A percentile compares a stretch with the other conserved stretches of the same genome.
Evolutionary conservation across 495 filamentous ascomycete species (phyloP).

Genomic region (Lasiosphaeria hispida): DNA sequence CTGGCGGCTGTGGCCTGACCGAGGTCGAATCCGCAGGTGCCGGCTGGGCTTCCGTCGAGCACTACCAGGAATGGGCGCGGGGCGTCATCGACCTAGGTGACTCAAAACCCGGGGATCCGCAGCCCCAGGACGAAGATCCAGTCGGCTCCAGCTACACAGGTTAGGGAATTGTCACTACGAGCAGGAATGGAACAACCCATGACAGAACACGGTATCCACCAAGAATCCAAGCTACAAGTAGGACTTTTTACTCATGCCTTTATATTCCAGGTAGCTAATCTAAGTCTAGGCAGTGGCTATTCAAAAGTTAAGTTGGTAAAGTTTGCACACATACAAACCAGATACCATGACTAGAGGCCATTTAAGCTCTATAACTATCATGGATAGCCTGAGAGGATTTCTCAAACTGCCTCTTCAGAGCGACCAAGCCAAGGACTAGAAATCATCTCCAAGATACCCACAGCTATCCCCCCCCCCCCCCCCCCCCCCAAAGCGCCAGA

Average conservation of each 20-base stretch:
- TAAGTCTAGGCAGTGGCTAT: constrained; percentile 19
- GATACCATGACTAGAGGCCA: constrained; percentile 20
- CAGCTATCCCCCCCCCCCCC: no score
- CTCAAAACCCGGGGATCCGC: no score
- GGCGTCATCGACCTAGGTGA: no score
- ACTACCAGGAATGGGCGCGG: no score
- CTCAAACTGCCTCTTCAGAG: constrained; percentile 15
- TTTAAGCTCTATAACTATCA: constrained; percentile 21
- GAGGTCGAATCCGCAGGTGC: no score
- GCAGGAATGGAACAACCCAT: constrained; percentile 14
- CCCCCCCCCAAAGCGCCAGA: no score
- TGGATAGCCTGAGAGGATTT: constrained; percentile 20
- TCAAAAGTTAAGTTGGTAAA: constrained; percentile 23
- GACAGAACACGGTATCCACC: constrained; percentile 13
- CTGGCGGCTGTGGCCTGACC: no score
- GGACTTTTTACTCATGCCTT: constrained; percentile 4
- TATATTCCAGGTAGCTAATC: constrained; percentile 15
- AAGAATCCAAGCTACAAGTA: constrained; percentile 20
- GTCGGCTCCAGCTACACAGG: constrained; percentile 14
- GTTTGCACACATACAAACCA: constrained; percentile 22
- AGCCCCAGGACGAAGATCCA: no score
- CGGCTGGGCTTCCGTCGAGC: no score
- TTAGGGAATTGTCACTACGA: constrained; percentile 14
- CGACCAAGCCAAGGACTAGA: constrained; percentile 23
- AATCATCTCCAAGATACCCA: not conserved